Conservation (phyloP, 2,329 filamentous ascomycete genomes). For the Didymellaceae sp. region DNA sequence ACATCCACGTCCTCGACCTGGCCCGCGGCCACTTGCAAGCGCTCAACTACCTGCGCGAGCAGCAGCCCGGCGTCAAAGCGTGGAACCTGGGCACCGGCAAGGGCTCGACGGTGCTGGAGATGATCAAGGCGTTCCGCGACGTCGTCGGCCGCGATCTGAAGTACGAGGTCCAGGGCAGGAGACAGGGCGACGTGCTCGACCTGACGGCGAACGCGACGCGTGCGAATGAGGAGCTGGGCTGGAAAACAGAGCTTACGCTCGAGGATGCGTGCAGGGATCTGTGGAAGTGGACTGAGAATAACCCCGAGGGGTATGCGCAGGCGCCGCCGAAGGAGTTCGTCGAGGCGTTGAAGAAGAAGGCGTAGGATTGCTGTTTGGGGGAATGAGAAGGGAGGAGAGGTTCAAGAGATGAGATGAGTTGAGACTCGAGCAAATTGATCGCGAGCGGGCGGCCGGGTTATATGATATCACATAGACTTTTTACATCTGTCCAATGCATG, state of each 20-base stretch:
- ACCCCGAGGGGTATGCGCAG: slow-evolving; percentile 93
- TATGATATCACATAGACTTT: slow-evolving; percentile 10
- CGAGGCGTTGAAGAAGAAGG: slow-evolving; percentile 55
- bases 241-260: slow-evolving; percentile 89
- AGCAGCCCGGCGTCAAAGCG: slow-evolving; percentile 87
- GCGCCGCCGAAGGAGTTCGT: slow-evolving; percentile 84
- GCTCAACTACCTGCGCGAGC: slow-evolving; percentile 83
- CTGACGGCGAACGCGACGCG: slow-evolving; percentile 89
- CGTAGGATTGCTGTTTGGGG: too few species aligned
- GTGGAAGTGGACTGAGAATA: slow-evolving; percentile 97
- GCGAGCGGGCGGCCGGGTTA: slow-evolving; percentile 8
- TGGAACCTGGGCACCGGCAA: slow-evolving; percentile 97
- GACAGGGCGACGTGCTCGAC: slow-evolving; percentile 90
- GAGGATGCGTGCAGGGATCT: slow-evolving; percentile 93
- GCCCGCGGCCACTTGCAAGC: slow-evolving; percentile 86
- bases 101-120: slow-evolving; percentile 95
- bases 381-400: too few species aligned
- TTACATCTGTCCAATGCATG: slow-evolving; percentile 4
- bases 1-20: slow-evolving; percentile 95
- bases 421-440: too few species aligned
- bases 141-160: slow-evolving; percentile 85
- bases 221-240: slow-evolving; percentile 86
- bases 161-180: slow-evolving; percentile 83
- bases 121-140: slow-evolving; percentile 90
- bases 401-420: too few species aligned